A percentile compares a stretch with the other conserved stretches of the same genome.
These are phyloP conservation scores for Cutaneotrichosporon cutaneum DNA, from an alignment of 1,284 basidiomycete genomes.

Conservation along the genomic window DNA sequence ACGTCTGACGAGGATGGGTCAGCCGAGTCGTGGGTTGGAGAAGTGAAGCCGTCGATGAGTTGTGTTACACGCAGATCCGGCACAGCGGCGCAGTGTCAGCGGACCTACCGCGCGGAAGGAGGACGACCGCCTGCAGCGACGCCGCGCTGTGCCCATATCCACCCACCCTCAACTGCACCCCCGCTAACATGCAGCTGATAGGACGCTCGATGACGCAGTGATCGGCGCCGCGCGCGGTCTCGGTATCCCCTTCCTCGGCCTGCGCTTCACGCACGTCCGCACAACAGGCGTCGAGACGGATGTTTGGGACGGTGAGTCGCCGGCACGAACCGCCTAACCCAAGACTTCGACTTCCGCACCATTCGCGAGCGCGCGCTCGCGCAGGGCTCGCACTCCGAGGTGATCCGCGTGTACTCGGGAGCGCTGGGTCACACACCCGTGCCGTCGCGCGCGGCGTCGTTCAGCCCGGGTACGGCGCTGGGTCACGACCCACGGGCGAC, in stretches of 20 bases:
- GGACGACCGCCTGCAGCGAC: no score
- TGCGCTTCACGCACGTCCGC: slow-evolving; percentile 32
- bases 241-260: slow-evolving; percentile 16
- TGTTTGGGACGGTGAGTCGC: slow-evolving; percentile 38
- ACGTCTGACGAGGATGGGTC: no score
- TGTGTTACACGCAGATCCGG: no score
- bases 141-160: not conserved
- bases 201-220: slow-evolving; percentile 17
- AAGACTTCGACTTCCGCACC: slow-evolving; percentile 37
- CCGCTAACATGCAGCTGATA: slow-evolving; percentile 16
- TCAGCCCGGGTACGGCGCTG: not conserved
- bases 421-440: slow-evolving; percentile 15
- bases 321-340: not conserved
- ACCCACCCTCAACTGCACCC: not conserved
- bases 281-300: slow-evolving; percentile 32
- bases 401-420: slow-evolving; percentile 24
- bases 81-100: no score
- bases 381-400: slow-evolving; percentile 16
- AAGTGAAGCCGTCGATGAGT: no score
- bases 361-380: slow-evolving; percentile 33
- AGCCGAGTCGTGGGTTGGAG: no score
- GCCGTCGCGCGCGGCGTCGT: slow-evolving; percentile 2
- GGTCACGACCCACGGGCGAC: slow-evolving; percentile 5
- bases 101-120: no score
- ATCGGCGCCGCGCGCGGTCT: slow-evolving; percentile 20